Conservation (phyloP, 1,139 yeast species). For the Sugiyamaella pinicola region DNA sequence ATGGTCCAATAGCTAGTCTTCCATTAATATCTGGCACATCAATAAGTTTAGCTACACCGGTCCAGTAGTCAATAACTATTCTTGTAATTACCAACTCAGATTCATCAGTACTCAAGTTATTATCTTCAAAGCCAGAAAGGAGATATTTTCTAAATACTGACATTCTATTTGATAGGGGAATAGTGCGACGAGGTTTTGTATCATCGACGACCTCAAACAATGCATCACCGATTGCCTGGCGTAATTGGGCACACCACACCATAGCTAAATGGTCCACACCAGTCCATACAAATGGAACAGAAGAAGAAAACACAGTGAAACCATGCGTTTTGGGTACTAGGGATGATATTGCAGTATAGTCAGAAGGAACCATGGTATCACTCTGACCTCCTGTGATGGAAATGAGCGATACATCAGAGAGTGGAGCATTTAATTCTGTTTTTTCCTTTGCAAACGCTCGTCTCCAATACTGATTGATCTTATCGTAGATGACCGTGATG, state of each 20-base stretch:
- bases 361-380: constrained; percentile 89
- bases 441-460: constrained; percentile 48
- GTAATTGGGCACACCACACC: constrained; percentile 93
- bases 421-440: constrained; percentile 33
- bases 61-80: constrained; percentile 11
- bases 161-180: constrained; percentile 58
- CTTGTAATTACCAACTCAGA: neutral
- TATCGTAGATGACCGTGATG: constrained; percentile 68
- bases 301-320: constrained; percentile 78
- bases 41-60: constrained; percentile 2
- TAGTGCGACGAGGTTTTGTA: constrained; percentile 55
- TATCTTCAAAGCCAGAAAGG: constrained; percentile 59
- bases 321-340: constrained; percentile 76
- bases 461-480: constrained; percentile 81
- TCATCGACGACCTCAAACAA: constrained; percentile 63
- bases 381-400: constrained; percentile 92
- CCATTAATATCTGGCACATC: constrained; percentile 5
- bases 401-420: constrained; percentile 42
- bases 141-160: constrained; percentile 50
- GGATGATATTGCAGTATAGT: constrained; percentile 77
- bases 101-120: neutral
- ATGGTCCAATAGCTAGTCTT: constrained; percentile 1
- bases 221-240: constrained; percentile 61
- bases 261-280: constrained; percentile 94
- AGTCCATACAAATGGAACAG: constrained; percentile 92